Conservation (phyloP, 495 filamentous ascomycete species). For the Trypethelium eluteriae region DNA sequence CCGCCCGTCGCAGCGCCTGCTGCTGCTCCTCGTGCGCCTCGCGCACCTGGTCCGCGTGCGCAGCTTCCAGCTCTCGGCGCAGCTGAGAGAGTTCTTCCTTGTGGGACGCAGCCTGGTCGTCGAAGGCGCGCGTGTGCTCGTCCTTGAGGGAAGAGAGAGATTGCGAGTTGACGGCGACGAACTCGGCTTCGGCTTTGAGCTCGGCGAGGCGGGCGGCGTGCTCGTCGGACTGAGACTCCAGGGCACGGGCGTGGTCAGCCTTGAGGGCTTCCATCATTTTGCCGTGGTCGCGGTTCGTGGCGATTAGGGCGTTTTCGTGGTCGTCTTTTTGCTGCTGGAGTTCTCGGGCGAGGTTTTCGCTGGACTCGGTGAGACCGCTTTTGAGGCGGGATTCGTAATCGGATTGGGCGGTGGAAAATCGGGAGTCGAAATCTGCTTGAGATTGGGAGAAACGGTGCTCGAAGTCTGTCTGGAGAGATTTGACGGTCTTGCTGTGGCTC, state of each 20-base stretch:
- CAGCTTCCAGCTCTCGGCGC: neutral
- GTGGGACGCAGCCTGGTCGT: neutral
- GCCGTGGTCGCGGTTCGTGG: neutral
- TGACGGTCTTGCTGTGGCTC: neutral
- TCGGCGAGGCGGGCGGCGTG: conserved; percentile 1
- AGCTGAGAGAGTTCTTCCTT: neutral
- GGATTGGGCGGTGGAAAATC: neutral
- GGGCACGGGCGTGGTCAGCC: neutral
- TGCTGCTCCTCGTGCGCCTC: neutral
- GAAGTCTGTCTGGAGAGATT: neutral
- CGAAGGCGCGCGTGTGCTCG: neutral
- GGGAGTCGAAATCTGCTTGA: neutral
- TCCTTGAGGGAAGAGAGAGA: neutral
- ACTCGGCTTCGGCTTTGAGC: conserved; percentile 1
- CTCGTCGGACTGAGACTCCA: neutral
- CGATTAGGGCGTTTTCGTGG: neutral
- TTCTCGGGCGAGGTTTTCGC: neutral
- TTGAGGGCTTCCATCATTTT: conserved; percentile 9
- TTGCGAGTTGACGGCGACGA: neutral
- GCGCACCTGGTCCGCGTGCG: neutral
- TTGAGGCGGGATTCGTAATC: neutral
- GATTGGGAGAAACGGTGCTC: neutral
- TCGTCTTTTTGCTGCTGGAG: neutral
- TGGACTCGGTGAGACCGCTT: neutral
- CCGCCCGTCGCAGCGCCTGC: neutral